Percentiles rank a stretch among this genome's conserved stretches.
phyloP scores from a whole-genome alignment of 768 basidiomycete genomes.

The Suillus lakei region DNA sequence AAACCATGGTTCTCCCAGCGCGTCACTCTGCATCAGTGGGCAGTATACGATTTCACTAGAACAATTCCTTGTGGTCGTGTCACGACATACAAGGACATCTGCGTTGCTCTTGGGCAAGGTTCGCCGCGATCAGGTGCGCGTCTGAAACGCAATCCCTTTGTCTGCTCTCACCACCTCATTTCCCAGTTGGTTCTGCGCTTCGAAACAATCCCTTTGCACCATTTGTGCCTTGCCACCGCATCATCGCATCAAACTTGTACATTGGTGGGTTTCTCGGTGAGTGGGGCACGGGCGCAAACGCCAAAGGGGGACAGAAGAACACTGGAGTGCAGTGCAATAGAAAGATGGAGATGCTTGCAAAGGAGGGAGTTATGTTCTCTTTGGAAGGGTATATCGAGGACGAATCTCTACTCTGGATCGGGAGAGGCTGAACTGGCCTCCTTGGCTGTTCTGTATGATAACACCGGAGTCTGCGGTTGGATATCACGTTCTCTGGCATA shows the following conservation, averaged over 20 bases:
- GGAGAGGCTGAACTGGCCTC: not conserved
- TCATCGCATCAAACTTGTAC: constrained; percentile 62
- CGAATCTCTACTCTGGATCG: constrained; percentile 17
- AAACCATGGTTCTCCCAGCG: constrained; percentile 43
- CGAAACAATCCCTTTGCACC: constrained; percentile 70
- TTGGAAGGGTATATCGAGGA: constrained; percentile 45
- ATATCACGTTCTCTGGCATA: too few species aligned
- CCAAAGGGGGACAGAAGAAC: constrained; percentile 8
- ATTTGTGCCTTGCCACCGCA: constrained; percentile 69
- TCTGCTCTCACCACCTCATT: too few species aligned
- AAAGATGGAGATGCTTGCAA: constrained; percentile 53
- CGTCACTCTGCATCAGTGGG: constrained; percentile 60
- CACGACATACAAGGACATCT: constrained; percentile 60
- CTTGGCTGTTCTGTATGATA: not conserved
- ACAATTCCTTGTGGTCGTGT: constrained; percentile 57
- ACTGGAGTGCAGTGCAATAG: constrained; percentile 45
- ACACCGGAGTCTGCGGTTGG: not conserved
- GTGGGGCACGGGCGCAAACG: constrained; percentile 50
- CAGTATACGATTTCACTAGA: constrained; percentile 57
- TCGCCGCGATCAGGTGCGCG: constrained; percentile 67
- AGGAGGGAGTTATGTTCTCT: constrained; percentile 58
- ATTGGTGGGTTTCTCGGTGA: constrained; percentile 71
- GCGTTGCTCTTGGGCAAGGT: too few species aligned
- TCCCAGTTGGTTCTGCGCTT: too few species aligned
- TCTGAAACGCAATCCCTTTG: too few species aligned